Percentiles rank a stretch among this genome's conserved stretches.
Conservation (phyloP, 75 land plant genomes). For the Pinus taeda region DNA sequence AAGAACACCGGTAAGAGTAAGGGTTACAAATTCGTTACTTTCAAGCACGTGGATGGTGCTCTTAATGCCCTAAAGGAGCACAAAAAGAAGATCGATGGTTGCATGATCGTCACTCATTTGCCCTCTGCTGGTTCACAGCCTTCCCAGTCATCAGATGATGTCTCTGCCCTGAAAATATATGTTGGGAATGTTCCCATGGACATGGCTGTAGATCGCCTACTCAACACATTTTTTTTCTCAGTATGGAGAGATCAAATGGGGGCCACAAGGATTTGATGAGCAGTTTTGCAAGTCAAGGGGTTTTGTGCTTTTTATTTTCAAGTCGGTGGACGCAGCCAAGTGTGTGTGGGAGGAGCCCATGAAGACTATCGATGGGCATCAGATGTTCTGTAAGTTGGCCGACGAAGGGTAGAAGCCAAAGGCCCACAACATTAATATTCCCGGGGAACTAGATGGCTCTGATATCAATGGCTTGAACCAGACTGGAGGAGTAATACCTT, state of each 20-base stretch:
- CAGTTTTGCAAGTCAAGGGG: too few relatives aligned
- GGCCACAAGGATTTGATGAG: too few relatives aligned
- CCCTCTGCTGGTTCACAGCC: slow-evolving; percentile 58
- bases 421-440: slow-evolving; percentile 13
- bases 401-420: slow-evolving; percentile 61
- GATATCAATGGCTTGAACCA: slow-evolving; percentile 2
- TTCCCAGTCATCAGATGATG: not conserved
- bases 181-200: not conserved
- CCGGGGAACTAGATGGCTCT: not conserved
- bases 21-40: slow-evolving; percentile 79
- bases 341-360: slow-evolving; percentile 48
- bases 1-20: slow-evolving; percentile 70
- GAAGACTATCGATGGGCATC: slow-evolving; percentile 59
- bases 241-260: too few relatives aligned
- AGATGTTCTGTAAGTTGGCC: slow-evolving; percentile 67
- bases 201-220: slow-evolving; percentile 6
- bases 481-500: not conserved
- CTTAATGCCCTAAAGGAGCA: slow-evolving; percentile 71
- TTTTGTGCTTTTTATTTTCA: too few relatives aligned
- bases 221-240: slow-evolving; percentile 20
- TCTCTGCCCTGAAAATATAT: slow-evolving; percentile 5
- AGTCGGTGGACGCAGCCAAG: too few relatives aligned
- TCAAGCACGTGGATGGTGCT: slow-evolving; percentile 79
- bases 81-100: slow-evolving; percentile 77
- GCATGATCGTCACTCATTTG: slow-evolving; percentile 79